Conservation (phyloP, 2,329 filamentous ascomycete species). For the Juglanconis sp. region DNA sequence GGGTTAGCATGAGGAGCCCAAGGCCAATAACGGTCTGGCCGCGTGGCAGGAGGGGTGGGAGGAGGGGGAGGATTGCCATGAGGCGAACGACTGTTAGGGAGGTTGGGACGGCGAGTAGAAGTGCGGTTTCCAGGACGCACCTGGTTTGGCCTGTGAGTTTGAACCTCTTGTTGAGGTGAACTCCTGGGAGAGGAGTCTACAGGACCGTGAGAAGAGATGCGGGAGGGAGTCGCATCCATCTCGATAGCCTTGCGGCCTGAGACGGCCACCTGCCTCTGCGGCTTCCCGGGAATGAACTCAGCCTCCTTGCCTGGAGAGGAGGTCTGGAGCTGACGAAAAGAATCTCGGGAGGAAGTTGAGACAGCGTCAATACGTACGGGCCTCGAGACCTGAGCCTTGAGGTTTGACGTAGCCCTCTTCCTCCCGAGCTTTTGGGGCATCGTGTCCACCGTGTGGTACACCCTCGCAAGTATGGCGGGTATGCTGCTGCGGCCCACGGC, state of each 20-base stretch:
- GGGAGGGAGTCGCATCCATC: neutral
- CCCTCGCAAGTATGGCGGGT: conserved; percentile 1
- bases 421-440: neutral
- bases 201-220: neutral
- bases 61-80: neutral
- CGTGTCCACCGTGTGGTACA: neutral
- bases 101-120: neutral
- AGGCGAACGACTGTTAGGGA: neutral
- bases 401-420: neutral
- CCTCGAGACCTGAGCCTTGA: neutral
- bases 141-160: neutral
- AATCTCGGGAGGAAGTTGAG: neutral
- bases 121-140: neutral
- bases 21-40: neutral
- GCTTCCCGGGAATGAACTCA: neutral
- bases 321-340: neutral
- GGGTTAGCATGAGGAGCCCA: neutral
- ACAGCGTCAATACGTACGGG: neutral
- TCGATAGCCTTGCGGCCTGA: neutral
- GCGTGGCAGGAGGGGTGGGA: neutral
- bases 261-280: neutral
- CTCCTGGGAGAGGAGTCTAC: neutral
- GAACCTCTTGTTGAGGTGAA: too few relatives aligned
- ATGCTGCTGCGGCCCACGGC: neutral
- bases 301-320: neutral